Percentiles rank a stretch among this genome's conserved stretches.
These are phyloP conservation scores for Pyrenophora tritici-repentis DNA, from an alignment of 2,329 filamentous ascomycete species.

Conservation along the genomic window DNA sequence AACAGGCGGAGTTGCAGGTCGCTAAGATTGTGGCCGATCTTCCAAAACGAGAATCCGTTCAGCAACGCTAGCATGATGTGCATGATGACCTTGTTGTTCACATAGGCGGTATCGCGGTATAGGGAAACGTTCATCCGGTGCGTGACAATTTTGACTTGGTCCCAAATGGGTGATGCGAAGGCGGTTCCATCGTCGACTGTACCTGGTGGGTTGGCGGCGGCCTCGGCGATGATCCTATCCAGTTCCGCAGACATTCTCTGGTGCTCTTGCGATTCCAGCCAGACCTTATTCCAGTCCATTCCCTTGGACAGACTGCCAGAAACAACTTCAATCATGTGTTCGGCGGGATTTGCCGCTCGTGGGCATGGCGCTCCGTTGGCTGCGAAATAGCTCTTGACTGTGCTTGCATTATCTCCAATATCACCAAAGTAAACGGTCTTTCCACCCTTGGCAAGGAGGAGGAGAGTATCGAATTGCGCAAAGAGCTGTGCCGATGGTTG, in stretches of 20 bases:
- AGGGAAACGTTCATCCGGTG: constrained; percentile 15
- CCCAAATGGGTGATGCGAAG: constrained; percentile 18
- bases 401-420: constrained; percentile 69
- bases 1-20: constrained; percentile 50
- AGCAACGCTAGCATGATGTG: constrained; percentile 17
- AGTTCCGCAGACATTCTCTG: constrained; percentile 37
- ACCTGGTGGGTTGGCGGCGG: constrained; percentile 38
- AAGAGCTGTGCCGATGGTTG: constrained; percentile 91
- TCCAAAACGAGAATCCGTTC: constrained; percentile 26
- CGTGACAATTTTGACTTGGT: constrained; percentile 18
- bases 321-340: constrained; percentile 68
- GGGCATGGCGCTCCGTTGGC: constrained; percentile 69
- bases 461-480: constrained; percentile 78
- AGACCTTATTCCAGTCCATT: constrained; percentile 20
- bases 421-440: constrained; percentile 79
- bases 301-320: neutral
- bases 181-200: constrained; percentile 44
- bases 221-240: constrained; percentile 40
- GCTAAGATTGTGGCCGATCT: constrained; percentile 22
- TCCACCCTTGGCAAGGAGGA: constrained; percentile 74
- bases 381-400: constrained; percentile 73
- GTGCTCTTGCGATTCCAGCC: constrained; percentile 43
- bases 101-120: constrained; percentile 19
- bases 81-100: constrained; percentile 23
- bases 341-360: constrained; percentile 73